phyloP scores from a whole-genome alignment of 108 stramenopile species.

The Pelagomonas calceolata region DNA sequence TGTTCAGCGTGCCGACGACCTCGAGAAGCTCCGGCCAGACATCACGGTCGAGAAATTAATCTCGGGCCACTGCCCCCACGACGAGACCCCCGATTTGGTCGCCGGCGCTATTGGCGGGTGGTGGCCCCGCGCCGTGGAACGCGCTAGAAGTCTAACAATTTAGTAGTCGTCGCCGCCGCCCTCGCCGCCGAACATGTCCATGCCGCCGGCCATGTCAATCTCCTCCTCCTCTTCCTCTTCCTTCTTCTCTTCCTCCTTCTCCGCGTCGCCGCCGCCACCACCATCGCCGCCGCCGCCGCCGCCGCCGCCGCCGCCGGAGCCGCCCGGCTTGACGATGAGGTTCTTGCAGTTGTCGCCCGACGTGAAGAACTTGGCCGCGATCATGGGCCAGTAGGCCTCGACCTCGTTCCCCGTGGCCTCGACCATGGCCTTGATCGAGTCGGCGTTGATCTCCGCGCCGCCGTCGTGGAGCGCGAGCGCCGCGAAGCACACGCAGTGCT shows the following conservation, averaged over 20 bases:
- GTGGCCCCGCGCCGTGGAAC: too few species aligned
- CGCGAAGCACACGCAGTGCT: slow-evolving; percentile 78
- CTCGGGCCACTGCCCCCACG: slow-evolving; percentile 1
- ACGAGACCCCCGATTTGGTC: background rate
- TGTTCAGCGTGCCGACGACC: too few species aligned
- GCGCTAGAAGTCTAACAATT: too few species aligned
- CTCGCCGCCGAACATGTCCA: slow-evolving; percentile 74
- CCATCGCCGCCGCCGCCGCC: slow-evolving; percentile 62
- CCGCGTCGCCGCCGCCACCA: slow-evolving; percentile 50
- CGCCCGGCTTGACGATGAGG: slow-evolving; percentile 59
- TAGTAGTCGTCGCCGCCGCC: slow-evolving; percentile 3
- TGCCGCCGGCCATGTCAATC: slow-evolving; percentile 59
- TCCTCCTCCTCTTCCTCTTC: slow-evolving; percentile 57
- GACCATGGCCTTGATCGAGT: slow-evolving; percentile 72
- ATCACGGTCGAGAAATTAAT: background rate
- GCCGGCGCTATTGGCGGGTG: background rate
- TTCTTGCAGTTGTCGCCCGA: slow-evolving; percentile 64
- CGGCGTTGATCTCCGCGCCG: slow-evolving; percentile 76
- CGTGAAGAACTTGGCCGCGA: slow-evolving; percentile 72
- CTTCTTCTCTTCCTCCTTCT: slow-evolving; percentile 30
- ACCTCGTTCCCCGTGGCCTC: slow-evolving; percentile 88
- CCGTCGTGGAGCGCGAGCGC: slow-evolving; percentile 86
- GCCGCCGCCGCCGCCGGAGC: slow-evolving; percentile 58
- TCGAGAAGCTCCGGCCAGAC: too few species aligned
- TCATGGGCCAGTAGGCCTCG: slow-evolving; percentile 85